A percentile compares a stretch with the other conserved stretches of the same genome.
Conservation (phyloP, 2,329 filamentous ascomycete genomes). For the Thelonectria blattea region DNA sequence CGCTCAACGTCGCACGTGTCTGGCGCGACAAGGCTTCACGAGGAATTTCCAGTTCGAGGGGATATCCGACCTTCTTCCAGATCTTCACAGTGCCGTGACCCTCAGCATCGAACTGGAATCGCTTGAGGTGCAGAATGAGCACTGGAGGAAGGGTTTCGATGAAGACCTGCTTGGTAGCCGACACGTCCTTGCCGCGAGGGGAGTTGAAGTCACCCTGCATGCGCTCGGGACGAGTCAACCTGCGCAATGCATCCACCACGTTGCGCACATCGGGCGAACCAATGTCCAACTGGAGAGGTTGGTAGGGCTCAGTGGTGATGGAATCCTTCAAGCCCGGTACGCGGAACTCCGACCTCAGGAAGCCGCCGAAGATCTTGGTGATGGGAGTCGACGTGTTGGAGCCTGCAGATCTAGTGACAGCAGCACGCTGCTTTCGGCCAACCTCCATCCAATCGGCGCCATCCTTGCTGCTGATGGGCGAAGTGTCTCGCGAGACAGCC, state of each 20-base stretch:
- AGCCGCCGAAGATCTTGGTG: conserved; percentile 92
- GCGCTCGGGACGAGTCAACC: conserved; percentile 81
- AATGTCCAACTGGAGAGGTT: conserved; percentile 94
- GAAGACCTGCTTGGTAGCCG: conserved; percentile 91
- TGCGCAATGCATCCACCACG: conserved; percentile 88
- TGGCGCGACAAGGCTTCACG: conserved; percentile 84
- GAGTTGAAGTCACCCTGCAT: conserved; percentile 86
- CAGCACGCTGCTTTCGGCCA: conserved; percentile 85
- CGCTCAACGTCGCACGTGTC: conserved; percentile 68
- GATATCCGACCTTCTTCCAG: conserved; percentile 97
- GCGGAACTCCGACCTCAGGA: conserved; percentile 85
- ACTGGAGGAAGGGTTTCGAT: conserved; percentile 92
- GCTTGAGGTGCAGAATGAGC: conserved; percentile 92
- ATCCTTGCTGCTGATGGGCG: conserved; percentile 37
- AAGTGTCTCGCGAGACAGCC: conserved; percentile 39
- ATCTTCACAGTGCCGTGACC: conserved; percentile 89
- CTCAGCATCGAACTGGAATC: conserved; percentile 92
- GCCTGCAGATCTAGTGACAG: conserved; percentile 86
- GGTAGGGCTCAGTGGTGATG: conserved; percentile 91
- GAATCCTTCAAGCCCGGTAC: conserved; percentile 88
- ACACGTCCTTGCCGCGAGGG: conserved; percentile 74
- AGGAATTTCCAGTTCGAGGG: conserved; percentile 91
- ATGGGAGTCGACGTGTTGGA: conserved; percentile 78
- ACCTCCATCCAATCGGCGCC: conserved; percentile 83
- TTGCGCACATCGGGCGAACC: conserved; percentile 85